Evolutionary conservation across 371 early-diverging fungal genomes (phyloP).

Genomic region (Mortierella sp.): DNA sequence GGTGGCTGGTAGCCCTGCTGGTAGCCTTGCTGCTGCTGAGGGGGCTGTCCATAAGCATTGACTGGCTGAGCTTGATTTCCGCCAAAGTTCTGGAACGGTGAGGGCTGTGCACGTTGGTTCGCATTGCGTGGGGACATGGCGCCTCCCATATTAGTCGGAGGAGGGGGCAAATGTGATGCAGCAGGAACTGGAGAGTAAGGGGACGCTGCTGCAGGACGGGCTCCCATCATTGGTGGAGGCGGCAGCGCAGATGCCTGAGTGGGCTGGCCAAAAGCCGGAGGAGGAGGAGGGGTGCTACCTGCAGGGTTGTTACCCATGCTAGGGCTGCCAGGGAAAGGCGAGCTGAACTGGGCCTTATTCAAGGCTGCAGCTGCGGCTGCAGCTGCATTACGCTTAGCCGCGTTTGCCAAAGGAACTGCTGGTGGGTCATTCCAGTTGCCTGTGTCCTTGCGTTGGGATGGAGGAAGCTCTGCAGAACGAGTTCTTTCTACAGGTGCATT

Average conservation of each 20-base stretch:
- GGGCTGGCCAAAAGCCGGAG: slow-evolving; percentile 44
- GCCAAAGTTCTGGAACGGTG: slow-evolving; percentile 33
- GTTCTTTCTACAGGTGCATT: slow-evolving; percentile 47
- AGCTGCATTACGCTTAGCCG: slow-evolving; percentile 30
- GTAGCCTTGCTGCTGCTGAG: slow-evolving; percentile 24
- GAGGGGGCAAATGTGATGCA: slow-evolving; percentile 52
- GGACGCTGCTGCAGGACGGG: slow-evolving; percentile 34
- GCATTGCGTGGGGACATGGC: slow-evolving; percentile 56
- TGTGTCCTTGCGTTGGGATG: slow-evolving; percentile 58
- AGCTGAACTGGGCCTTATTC: slow-evolving; percentile 52
- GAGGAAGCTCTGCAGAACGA: slow-evolving; percentile 47
- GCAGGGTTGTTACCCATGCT: slow-evolving; percentile 29
- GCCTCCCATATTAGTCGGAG: slow-evolving; percentile 33
- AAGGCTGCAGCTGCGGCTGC: slow-evolving; percentile 26
- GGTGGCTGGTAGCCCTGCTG: slow-evolving; percentile 25
- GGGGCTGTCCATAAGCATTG: slow-evolving; percentile 33
- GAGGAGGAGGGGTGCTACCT: slow-evolving; percentile 27
- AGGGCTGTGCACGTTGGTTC: slow-evolving; percentile 45
- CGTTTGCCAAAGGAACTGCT: slow-evolving; percentile 36
- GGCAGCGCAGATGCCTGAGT: slow-evolving; percentile 34
- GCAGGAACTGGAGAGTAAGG: slow-evolving; percentile 52
- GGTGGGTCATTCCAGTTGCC: slow-evolving; percentile 74
- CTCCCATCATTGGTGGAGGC: slow-evolving; percentile 49
- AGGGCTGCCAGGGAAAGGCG: slow-evolving; percentile 57
- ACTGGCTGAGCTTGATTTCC: slow-evolving; percentile 17